These are phyloP conservation scores for Allium sativum DNA, from an alignment of 106 monocot species.

Conservation along the genomic window DNA sequence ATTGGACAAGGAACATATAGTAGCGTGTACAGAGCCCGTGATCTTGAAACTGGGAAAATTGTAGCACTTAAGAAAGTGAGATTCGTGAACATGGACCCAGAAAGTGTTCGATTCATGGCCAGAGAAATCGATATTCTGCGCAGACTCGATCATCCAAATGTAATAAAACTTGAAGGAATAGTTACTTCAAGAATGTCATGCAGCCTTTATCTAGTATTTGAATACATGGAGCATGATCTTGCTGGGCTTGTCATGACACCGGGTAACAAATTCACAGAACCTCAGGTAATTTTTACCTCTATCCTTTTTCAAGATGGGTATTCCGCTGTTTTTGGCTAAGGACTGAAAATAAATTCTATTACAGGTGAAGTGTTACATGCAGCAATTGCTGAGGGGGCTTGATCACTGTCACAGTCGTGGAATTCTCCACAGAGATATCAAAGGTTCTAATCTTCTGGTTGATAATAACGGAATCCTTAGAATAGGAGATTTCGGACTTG, in stretches of 20 bases:
- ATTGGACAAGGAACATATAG: slow-evolving; percentile 81
- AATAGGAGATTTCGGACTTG: slow-evolving; percentile 76
- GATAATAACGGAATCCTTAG: slow-evolving; percentile 58
- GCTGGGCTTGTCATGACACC: slow-evolving; percentile 46
- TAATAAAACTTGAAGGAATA: slow-evolving; percentile 63
- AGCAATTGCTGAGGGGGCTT: slow-evolving; percentile 65
- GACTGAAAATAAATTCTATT: slow-evolving; percentile 1
- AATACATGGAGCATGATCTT: slow-evolving; percentile 78
- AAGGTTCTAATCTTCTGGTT: slow-evolving; percentile 78
- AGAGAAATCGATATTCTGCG: slow-evolving; percentile 60
- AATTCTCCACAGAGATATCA: slow-evolving; percentile 78
- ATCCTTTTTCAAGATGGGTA: background rate
- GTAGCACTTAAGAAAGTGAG: slow-evolving; percentile 69
- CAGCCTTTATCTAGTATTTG: slow-evolving; percentile 55
- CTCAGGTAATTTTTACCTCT: slow-evolving; percentile 27
- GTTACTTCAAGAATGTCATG: slow-evolving; percentile 46
- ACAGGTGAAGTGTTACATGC: slow-evolving; percentile 76
- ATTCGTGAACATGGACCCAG: slow-evolving; percentile 63
- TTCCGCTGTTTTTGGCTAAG: background rate
- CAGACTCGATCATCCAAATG: slow-evolving; percentile 60
- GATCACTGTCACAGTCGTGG: slow-evolving; percentile 68
- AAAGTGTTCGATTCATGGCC: slow-evolving; percentile 68
- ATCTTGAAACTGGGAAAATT: slow-evolving; percentile 58
- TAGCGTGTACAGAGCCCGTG: slow-evolving; percentile 57
- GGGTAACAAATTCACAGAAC: slow-evolving; percentile 51